Evolutionary conservation across 129 eudicot genomes (phyloP).

Genomic region (Helichrysum umbraculigerum): DNA sequence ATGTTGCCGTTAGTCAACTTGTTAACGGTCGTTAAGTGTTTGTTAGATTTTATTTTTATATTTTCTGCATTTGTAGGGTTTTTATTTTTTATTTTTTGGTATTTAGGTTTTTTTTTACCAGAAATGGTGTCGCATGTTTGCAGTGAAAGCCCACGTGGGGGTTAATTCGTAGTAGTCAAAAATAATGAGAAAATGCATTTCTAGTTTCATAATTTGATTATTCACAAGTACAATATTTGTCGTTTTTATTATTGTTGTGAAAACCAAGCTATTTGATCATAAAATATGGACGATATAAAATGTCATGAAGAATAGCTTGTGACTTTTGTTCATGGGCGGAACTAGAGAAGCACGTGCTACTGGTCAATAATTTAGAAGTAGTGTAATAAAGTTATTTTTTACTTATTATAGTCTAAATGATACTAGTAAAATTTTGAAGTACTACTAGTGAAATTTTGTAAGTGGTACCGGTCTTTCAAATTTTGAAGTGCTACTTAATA

Average conservation of each 20-base stretch:
- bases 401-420: too few relatives aligned
- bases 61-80: not conserved
- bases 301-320: too few relatives aligned
- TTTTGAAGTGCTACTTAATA: too few relatives aligned
- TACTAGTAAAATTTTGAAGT: too few relatives aligned
- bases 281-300: too few relatives aligned
- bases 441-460: too few relatives aligned
- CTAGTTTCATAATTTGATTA: too few relatives aligned
- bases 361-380: too few relatives aligned
- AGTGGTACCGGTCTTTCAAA: too few relatives aligned
- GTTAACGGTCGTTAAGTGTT: constrained; percentile 71
- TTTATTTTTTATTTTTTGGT: constrained; percentile 1
- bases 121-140: constrained; percentile 33
- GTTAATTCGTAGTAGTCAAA: constrained; percentile 13
- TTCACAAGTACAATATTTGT: not conserved
- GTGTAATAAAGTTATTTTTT: too few relatives aligned
- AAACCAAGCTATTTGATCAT: not conserved
- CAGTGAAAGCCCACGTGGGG: constrained; percentile 21
- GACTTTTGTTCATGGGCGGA: too few relatives aligned
- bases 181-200: not conserved
- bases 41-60: not conserved
- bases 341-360: too few relatives aligned
- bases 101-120: constrained; percentile 16
- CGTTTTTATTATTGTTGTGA: not conserved
- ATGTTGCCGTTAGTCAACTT: constrained; percentile 65